Percentiles rank a stretch among this genome's conserved stretches.
Evolutionary conservation across 2,329 filamentous ascomycete genomes (phyloP).

Genomic region (Fusarium xyrophilum): DNA sequence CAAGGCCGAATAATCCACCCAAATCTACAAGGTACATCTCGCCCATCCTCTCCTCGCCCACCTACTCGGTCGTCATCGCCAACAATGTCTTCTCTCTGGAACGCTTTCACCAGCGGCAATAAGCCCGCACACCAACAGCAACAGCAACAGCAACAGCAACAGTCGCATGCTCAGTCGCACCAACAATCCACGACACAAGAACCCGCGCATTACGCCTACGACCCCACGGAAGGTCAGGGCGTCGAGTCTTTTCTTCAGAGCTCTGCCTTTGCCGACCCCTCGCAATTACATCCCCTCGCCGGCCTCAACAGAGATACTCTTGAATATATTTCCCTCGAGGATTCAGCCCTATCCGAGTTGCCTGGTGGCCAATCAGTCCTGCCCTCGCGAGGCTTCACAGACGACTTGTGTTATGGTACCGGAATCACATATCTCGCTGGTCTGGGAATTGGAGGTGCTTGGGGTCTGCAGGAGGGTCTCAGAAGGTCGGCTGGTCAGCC

Average conservation of each 20-base stretch:
- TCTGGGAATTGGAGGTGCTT: conserved; percentile 83
- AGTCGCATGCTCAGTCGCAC: conserved; percentile 50
- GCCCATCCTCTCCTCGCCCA: conserved; percentile 17
- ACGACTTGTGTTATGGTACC: conserved; percentile 97
- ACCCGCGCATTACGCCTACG: conserved; percentile 66
- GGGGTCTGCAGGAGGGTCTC: conserved; percentile 91
- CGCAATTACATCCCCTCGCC: conserved; percentile 89
- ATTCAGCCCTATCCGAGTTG: conserved; percentile 84
- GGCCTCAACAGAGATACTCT: conserved; percentile 91
- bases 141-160: conserved; percentile 52
- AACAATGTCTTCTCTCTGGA: conserved; percentile 66
- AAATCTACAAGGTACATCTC: conserved; percentile 31
- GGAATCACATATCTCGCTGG: conserved; percentile 93
- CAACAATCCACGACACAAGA: conserved; percentile 51
- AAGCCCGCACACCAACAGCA: conserved; percentile 53
- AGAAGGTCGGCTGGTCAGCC: conserved; percentile 77
- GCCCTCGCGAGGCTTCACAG: conserved; percentile 95
- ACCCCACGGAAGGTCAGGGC: conserved; percentile 76
- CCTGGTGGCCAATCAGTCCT: conserved; percentile 87
- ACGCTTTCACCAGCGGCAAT: conserved; percentile 67
- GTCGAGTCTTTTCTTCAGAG: conserved; percentile 85
- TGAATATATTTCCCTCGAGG: conserved; percentile 94
- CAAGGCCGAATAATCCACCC: conserved; percentile 28
- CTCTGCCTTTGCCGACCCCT: conserved; percentile 81
- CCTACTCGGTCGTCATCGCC: conserved; percentile 19